Evolutionary conservation across 2,329 filamentous ascomycete species (phyloP), one percentile per base, ranked within the genome.

Genomic region (Penicillium occitanis): DNA sequence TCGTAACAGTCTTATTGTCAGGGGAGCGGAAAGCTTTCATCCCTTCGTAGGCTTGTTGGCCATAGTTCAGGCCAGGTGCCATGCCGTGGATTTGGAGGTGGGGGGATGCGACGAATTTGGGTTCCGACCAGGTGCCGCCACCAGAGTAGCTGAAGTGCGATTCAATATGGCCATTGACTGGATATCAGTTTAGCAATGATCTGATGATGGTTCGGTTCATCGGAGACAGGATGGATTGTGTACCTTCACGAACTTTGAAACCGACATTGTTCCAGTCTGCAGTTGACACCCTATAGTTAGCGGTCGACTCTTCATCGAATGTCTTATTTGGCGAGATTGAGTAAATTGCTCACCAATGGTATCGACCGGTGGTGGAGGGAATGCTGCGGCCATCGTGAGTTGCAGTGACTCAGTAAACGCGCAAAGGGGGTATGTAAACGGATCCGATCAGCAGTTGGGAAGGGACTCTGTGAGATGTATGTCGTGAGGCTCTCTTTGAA

Each of bases 11-110:
- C 19, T 63, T 66, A 13, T 81, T 80, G 67, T 83, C 76, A 66
- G 85, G 82, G 64, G 78, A 75, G 69, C 94, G 92, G 86, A 97
- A 97, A 64, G 94, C 93, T 80, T 98, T 98, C 77, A 98, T 88
- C n/a, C 95, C 95, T 78, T 99, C 95, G 83, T 96, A 99, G 73
- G 92, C 94, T 82, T 98, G 95, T 77, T 97, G 93, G 66, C 94
- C 93, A 79, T 99, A 99, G 85, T 99, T 99, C 70, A 98, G 87
- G 51, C 88, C 94, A 0, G 95, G 93, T 0, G 93, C 90, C 91
- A 99, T 95, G 78, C 94, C 95, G 80, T 98, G 94, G 75, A 98
- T 88, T 70, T 89, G 89, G 72, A 98, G 87, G 82, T 86, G 93
- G 6, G 94, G 94, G 73, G 94, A 91, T 68, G 87, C 80, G 68